Evolutionary conservation across 495 filamentous ascomycete species (phyloP).

Genomic region (Amorphotheca resinae): DNA sequence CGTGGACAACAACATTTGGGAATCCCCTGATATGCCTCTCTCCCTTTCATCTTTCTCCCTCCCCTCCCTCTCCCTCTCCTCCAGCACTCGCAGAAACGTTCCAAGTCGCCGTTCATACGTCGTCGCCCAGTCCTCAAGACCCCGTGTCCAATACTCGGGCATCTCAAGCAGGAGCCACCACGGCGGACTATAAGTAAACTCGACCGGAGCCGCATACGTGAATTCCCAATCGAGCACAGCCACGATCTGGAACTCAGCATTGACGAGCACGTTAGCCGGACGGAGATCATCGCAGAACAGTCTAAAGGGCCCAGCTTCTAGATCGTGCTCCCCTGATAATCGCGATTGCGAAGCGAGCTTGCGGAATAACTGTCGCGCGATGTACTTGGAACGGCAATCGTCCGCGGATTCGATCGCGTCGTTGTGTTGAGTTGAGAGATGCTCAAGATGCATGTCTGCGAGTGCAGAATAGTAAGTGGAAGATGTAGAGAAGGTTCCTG

Average conservation of each 20-base stretch:
- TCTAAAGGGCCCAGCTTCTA: background rate
- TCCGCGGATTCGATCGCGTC: conserved; percentile 17
- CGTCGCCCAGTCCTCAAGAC: conserved; percentile 14
- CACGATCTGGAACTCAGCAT: conserved; percentile 9
- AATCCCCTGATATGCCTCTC: conserved; percentile 37
- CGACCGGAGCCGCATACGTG: conserved; percentile 20
- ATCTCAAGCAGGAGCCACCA: conserved; percentile 22
- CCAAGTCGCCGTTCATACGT: conserved; percentile 5
- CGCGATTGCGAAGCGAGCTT: conserved; percentile 17
- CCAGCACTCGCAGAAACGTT: conserved; percentile 3
- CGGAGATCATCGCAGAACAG: conserved; percentile 8
- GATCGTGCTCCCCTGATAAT: conserved; percentile 1
- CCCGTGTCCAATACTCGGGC: conserved; percentile 19
- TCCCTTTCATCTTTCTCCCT: background rate
- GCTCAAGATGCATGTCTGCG: conserved; percentile 15
- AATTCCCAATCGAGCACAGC: no score
- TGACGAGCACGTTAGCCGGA: conserved; percentile 18
- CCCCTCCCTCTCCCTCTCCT: conserved; percentile 2
- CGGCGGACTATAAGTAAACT: conserved; percentile 20
- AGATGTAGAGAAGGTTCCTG: conserved; percentile 16
- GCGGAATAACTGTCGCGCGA: conserved; percentile 20
- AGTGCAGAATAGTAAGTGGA: conserved; percentile 20
- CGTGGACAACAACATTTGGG: conserved; percentile 31
- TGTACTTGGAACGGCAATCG: conserved; percentile 15
- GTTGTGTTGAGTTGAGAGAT: conserved; percentile 21